Conservation (phyloP, 108 stramenopile genomes). For the Stephanodiscus triporus region DNA sequence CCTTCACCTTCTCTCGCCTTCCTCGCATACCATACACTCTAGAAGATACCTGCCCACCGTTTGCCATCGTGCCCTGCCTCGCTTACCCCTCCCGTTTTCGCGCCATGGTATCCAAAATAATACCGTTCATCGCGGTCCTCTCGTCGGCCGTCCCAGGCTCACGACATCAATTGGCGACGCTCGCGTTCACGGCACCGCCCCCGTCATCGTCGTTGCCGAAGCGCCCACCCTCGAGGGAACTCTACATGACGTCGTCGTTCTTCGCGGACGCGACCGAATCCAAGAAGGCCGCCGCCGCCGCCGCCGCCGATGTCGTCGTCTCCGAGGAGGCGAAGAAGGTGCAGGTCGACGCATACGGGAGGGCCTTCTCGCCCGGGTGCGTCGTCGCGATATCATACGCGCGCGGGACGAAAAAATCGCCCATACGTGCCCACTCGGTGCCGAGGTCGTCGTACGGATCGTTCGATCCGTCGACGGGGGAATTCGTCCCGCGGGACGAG, state of each 20-base stretch:
- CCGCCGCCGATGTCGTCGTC: background rate
- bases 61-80: too few relatives aligned
- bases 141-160: background rate
- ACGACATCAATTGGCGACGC: background rate
- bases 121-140: background rate
- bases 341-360: conserved; percentile 23
- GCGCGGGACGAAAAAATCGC: background rate
- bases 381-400: conserved; percentile 15
- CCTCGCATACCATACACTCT: too few relatives aligned
- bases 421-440: conserved; percentile 26
- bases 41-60: too few relatives aligned
- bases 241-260: background rate
- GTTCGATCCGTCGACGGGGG: conserved; percentile 19
- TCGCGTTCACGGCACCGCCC: background rate
- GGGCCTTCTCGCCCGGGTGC: background rate
- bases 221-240: too few relatives aligned
- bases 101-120: conserved; percentile 6
- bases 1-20: too few relatives aligned
- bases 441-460: conserved; percentile 25
- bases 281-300: background rate
- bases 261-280: conserved; percentile 40
- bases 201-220: background rate
- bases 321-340: background rate
- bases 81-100: too few relatives aligned
- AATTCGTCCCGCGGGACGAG: conserved; percentile 24